Evolutionary conservation across 2,329 filamentous ascomycete genomes (phyloP).

Genomic region (Cladosporium sp.): DNA sequence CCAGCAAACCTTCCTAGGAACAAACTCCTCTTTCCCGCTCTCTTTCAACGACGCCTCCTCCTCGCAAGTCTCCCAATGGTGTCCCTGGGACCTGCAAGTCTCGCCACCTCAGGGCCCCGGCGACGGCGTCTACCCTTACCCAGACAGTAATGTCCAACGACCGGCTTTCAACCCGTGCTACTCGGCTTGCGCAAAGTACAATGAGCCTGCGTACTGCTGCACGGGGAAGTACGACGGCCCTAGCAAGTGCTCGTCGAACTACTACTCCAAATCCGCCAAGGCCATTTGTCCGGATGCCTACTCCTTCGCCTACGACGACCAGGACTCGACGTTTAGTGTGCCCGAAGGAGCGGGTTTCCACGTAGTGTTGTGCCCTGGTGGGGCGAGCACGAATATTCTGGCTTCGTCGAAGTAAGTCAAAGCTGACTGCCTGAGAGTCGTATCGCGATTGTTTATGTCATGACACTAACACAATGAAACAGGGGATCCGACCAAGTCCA

Average conservation of each 20-base stretch:
- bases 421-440: neutral
- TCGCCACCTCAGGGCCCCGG: conserved; percentile 67
- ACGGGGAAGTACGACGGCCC: conserved; percentile 67
- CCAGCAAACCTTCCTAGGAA: conserved; percentile 54
- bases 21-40: conserved; percentile 65
- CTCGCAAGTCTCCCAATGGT: conserved; percentile 65
- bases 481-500: conserved; percentile 11
- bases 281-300: conserved; percentile 80
- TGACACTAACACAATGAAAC: neutral
- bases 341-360: conserved; percentile 72
- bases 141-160: conserved; percentile 69
- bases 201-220: conserved; percentile 71
- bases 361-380: conserved; percentile 72
- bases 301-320: conserved; percentile 67
- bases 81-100: conserved; percentile 75
- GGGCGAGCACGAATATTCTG: conserved; percentile 51
- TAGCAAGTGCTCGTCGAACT: conserved; percentile 63
- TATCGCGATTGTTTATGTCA: too few relatives aligned
- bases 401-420: conserved; percentile 34
- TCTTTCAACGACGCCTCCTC: conserved; percentile 66
- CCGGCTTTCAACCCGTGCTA: conserved; percentile 76
- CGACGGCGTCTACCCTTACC: conserved; percentile 78
- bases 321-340: conserved; percentile 59
- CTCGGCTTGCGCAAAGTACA: conserved; percentile 72
- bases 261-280: conserved; percentile 71